Evolutionary conservation across 371 early-diverging fungal species (phyloP).

Genomic region (Mortierella sp.): DNA sequence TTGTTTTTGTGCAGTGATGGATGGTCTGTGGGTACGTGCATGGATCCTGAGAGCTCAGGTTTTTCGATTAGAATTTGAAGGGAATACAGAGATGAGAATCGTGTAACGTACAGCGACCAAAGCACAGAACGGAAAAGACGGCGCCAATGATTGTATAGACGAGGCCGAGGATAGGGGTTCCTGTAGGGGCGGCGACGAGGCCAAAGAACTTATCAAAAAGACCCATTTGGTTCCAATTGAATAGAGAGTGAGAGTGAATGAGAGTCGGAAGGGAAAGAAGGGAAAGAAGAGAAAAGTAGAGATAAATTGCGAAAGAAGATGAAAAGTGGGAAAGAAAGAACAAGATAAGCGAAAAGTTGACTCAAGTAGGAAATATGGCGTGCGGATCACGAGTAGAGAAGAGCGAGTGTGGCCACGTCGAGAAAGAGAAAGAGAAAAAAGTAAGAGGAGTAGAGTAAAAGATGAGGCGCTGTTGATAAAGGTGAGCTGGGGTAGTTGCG

Average conservation of each 20-base stretch:
- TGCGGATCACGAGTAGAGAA: not conserved
- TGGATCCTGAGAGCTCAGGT: not conserved
- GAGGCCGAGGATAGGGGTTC: conserved; percentile 25
- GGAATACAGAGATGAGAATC: not conserved
- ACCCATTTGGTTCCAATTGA: conserved; percentile 13
- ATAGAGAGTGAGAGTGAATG: not conserved
- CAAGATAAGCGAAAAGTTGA: not conserved
- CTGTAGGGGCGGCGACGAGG: conserved; percentile 19
- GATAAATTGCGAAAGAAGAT: not conserved
- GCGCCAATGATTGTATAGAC: conserved; percentile 30
- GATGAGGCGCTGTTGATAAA: not conserved
- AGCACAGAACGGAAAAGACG: conserved; percentile 41
- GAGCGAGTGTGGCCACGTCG: no score
- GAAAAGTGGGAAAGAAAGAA: not conserved
- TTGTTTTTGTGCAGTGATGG: not conserved
- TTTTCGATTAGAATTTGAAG: not conserved
- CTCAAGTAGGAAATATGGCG: not conserved
- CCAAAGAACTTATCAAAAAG: conserved; percentile 53
- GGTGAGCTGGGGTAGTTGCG: not conserved
- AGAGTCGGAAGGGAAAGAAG: not conserved
- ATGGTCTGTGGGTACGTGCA: not conserved
- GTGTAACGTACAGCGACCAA: conserved; percentile 50
- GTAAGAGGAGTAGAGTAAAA: not conserved
- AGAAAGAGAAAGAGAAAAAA: not conserved
- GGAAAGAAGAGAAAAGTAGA: not conserved